These are phyloP conservation scores for Peterozyma toletana DNA, from an alignment of 805 yeast genomes.

Conservation along the genomic window DNA sequence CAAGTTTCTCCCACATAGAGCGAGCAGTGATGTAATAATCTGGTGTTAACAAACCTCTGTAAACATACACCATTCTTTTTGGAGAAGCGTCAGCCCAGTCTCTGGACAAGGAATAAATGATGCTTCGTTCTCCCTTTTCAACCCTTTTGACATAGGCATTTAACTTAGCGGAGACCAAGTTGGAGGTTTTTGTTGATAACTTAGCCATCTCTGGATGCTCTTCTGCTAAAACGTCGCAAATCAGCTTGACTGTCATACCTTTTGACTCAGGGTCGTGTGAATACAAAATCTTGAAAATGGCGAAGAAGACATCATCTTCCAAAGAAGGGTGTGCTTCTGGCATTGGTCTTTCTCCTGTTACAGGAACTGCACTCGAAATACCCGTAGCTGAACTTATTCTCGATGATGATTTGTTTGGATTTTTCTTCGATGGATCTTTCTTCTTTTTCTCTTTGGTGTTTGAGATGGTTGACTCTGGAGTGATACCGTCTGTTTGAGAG, in stretches of 20 bases:
- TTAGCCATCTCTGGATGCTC: slow-evolving; percentile 82
- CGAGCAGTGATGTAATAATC: slow-evolving; percentile 71
- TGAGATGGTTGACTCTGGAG: slow-evolving; percentile 9
- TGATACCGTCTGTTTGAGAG: slow-evolving; percentile 1
- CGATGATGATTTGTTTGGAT: slow-evolving; percentile 18
- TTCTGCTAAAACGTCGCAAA: slow-evolving; percentile 68
- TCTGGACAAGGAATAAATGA: slow-evolving; percentile 69
- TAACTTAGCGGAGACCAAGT: slow-evolving; percentile 72
- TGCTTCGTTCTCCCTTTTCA: slow-evolving; percentile 71
- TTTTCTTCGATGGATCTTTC: slow-evolving; percentile 18
- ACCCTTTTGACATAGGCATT: slow-evolving; percentile 82
- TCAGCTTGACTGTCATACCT: slow-evolving; percentile 88
- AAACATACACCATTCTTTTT: slow-evolving; percentile 81
- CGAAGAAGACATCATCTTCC: slow-evolving; percentile 70
- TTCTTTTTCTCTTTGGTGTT: slow-evolving; percentile 14
- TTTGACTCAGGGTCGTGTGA: slow-evolving; percentile 61
- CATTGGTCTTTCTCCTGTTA: slow-evolving; percentile 66
- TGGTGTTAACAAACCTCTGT: slow-evolving; percentile 70
- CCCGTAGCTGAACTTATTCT: slow-evolving; percentile 60
- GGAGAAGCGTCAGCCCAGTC: slow-evolving; percentile 93
- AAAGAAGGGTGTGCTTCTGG: slow-evolving; percentile 63
- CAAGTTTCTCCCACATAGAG: slow-evolving; percentile 38
- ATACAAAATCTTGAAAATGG: slow-evolving; percentile 64
- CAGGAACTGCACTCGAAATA: slow-evolving; percentile 73
- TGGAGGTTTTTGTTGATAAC: slow-evolving; percentile 72